phyloP scores from a whole-genome alignment of 306 rosid genomes.

The Cicer cuneatum region DNA sequence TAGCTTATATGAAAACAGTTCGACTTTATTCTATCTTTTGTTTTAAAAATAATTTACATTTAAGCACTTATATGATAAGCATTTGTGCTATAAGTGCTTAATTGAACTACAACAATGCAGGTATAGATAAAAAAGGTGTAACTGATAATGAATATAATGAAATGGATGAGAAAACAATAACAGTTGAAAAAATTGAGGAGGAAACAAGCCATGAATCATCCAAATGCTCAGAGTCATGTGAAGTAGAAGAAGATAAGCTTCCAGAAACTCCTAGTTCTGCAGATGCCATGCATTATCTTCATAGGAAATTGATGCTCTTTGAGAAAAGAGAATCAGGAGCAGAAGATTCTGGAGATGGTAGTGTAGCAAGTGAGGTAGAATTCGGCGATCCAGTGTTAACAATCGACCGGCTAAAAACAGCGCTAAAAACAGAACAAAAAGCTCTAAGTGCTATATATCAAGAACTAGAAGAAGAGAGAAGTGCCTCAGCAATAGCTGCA shows the following conservation, averaged over 20 bases:
- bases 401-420: conserved; percentile 59
- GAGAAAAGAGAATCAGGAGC: conserved; percentile 61
- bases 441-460: conserved; percentile 65
- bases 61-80: too few relatives aligned
- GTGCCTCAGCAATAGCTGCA: conserved; percentile 84
- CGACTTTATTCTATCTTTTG: too few relatives aligned
- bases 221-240: conserved; percentile 49
- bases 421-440: conserved; percentile 55
- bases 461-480: conserved; percentile 88
- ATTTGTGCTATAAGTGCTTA: too few relatives aligned
- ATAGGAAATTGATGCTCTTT: conserved; percentile 45
- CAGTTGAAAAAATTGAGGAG: conserved; percentile 44
- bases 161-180: conserved; percentile 39
- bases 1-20: too few relatives aligned
- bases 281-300: conserved; percentile 52
- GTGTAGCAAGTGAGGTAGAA: conserved; percentile 59
- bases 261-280: conserved; percentile 64
- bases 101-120: conserved; percentile 34
- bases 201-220: conserved; percentile 44
- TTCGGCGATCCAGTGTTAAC: conserved; percentile 55
- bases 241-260: conserved; percentile 63
- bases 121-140: conserved; percentile 41
- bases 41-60: too few relatives aligned
- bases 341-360: conserved; percentile 62
- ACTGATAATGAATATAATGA: conserved; percentile 23